These are phyloP conservation scores for Pichia thaimueangensis DNA, from an alignment of 805 yeast genomes.

Conservation along the genomic window DNA sequence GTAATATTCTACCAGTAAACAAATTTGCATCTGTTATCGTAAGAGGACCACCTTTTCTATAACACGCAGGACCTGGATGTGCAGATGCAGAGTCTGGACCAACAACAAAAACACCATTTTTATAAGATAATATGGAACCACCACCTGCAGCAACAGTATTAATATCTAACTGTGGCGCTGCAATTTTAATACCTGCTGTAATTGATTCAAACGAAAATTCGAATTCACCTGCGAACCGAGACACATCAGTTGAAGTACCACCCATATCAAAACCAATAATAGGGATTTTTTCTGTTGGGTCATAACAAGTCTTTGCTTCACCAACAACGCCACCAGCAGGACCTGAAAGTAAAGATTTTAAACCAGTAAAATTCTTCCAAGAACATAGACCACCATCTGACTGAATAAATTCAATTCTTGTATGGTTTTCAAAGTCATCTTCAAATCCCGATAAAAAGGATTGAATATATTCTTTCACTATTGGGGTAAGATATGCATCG, in stretches of 20 bases:
- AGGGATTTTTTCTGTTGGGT: conserved; percentile 47
- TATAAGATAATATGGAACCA: conserved; percentile 61
- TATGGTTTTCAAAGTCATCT: conserved; percentile 37
- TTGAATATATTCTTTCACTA: conserved; percentile 54
- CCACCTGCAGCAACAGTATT: conserved; percentile 86
- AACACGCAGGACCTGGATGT: conserved; percentile 87
- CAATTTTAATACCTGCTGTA: conserved; percentile 78
- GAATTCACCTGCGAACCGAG: conserved; percentile 63
- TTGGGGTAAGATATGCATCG: conserved; percentile 81
- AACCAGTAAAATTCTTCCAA: conserved; percentile 76
- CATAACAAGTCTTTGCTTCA: conserved; percentile 74
- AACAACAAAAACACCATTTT: conserved; percentile 69
- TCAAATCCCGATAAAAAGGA: conserved; percentile 60
- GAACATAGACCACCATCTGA: conserved; percentile 94
- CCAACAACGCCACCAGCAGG: conserved; percentile 99
- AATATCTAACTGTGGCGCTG: conserved; percentile 77
- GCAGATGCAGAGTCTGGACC: conserved; percentile 88
- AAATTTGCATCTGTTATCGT: conserved; percentile 85
- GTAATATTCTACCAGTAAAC: conserved; percentile 62
- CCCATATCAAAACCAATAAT: conserved; percentile 87
- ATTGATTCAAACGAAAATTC: conserved; percentile 80
- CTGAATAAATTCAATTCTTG: conserved; percentile 71
- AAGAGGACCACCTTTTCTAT: conserved; percentile 76
- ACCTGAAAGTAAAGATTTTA: conserved; percentile 84
- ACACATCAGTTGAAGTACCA: conserved; percentile 84